Evolutionary conservation across 2,329 filamentous ascomycete species (phyloP), one percentile per base, ranked within the genome.

Genomic region (Sporothrix phasma): DNA sequence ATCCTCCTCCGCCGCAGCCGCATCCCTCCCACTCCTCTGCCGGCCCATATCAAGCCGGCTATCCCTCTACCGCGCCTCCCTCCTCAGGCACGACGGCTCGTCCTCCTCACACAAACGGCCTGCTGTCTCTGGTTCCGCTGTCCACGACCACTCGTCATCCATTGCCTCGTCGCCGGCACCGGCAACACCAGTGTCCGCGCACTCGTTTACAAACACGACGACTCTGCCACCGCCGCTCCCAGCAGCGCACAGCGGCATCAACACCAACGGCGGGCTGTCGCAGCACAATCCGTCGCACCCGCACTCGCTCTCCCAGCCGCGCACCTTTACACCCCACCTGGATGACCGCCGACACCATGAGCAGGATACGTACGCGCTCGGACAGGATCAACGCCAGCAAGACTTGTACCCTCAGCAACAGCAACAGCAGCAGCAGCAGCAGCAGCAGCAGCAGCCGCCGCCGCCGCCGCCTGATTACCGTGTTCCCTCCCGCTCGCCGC

Each of bases 341-440:
- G 79, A 84, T 70, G 81, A 84, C 69, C 81, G 81, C 73, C 81
- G 81, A 69, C 80, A 81, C 70, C 78, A 82, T 80, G 82, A 84
- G 62, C 80, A 77, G 73, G 82, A 83, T 69, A 75, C 77, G 64
- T 82, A 79, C 70, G 76, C 79, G 71, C 78, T 80, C 68, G 79
- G 82, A 74, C 82, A 82, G 73, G 81, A 72, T 76, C 76, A 65
- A 71, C 69, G 69, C 75, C 74, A 54, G 70, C 72, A 49, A 73
- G 72, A 53, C 71, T 71, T 59, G 70, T 69, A 46, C 15, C 15
- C 61, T 37, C 64, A 60, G 15, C 60, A 45, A 5, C 61, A 58
- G 3, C 53, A 63, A 3, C 65, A 61, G 7, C 65, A 61, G 11
- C 60, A 63, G 10, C 46, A 62, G 2, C 59, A 49, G n/a, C 59